Evolutionary conservation across 2,329 filamentous ascomycete species (phyloP).

Genomic region (Penicillium sp.): DNA sequence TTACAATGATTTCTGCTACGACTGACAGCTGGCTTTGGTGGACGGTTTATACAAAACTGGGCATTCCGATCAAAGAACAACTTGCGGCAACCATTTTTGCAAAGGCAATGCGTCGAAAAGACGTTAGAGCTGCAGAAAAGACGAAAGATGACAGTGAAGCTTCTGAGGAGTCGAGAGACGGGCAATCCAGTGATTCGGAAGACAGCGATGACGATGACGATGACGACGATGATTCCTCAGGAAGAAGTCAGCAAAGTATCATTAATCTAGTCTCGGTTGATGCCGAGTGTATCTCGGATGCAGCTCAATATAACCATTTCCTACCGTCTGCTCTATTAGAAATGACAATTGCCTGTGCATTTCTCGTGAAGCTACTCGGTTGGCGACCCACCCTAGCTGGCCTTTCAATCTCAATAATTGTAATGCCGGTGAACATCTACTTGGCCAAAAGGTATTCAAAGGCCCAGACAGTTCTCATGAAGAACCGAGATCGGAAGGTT

Average conservation of each 20-base stretch:
- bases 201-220: slow-evolving; percentile 35
- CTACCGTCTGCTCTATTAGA: slow-evolving; percentile 62
- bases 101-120: slow-evolving; percentile 70
- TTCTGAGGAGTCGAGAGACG: slow-evolving; percentile 32
- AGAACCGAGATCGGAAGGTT: slow-evolving; percentile 69
- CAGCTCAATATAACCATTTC: slow-evolving; percentile 62
- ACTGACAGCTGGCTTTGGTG: slow-evolving; percentile 62
- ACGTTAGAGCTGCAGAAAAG: slow-evolving; percentile 60
- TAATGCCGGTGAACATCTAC: slow-evolving; percentile 65
- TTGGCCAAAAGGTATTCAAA: slow-evolving; percentile 62
- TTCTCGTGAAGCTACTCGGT: slow-evolving; percentile 69
- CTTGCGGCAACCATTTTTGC: slow-evolving; percentile 68
- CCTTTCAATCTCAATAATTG: slow-evolving; percentile 59
- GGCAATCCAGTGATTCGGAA: slow-evolving; percentile 29
- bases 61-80: slow-evolving; percentile 63
- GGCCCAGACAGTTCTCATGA: slow-evolving; percentile 69
- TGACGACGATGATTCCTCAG: slow-evolving; percentile 46
- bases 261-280: slow-evolving; percentile 79
- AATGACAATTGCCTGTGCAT: slow-evolving; percentile 62
- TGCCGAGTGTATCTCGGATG: slow-evolving; percentile 64
- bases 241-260: slow-evolving; percentile 62
- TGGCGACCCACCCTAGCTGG: slow-evolving; percentile 66
- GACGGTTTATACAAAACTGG: slow-evolving; percentile 58
- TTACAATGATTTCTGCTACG: slow-evolving; percentile 53
- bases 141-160: too few species aligned